A percentile compares a stretch with the other conserved stretches of the same genome.
phyloP scores from a whole-genome alignment of 2,329 filamentous ascomycete genomes.

The Alternaria panax region DNA sequence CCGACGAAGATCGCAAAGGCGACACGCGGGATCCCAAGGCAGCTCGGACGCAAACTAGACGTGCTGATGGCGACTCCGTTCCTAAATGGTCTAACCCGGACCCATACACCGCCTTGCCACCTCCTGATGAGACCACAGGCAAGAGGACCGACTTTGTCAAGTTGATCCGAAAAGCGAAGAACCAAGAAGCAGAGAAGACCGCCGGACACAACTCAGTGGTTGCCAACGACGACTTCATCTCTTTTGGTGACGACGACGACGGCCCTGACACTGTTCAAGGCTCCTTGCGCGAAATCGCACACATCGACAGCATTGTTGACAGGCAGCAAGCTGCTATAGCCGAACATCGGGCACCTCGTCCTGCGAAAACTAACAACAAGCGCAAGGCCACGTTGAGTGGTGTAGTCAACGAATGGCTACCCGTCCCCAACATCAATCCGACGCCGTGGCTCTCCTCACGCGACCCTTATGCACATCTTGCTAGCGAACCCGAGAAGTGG shows the following conservation, averaged over 20 bases:
- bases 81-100: slow-evolving; percentile 97
- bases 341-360: slow-evolving; percentile 20
- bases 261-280: slow-evolving; percentile 24
- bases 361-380: slow-evolving; percentile 58
- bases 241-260: slow-evolving; percentile 65
- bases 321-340: slow-evolving; percentile 18
- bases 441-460: slow-evolving; percentile 57
- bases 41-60: slow-evolving; percentile 25
- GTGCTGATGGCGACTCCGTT: slow-evolving; percentile 44
- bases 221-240: slow-evolving; percentile 82
- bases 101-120: slow-evolving; percentile 87
- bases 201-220: slow-evolving; percentile 59
- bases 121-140: slow-evolving; percentile 71
- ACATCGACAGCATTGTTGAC: slow-evolving; percentile 13
- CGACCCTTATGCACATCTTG: slow-evolving; percentile 63
- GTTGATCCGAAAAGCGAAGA: slow-evolving; percentile 87
- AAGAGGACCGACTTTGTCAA: slow-evolving; percentile 90
- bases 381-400: slow-evolving; percentile 66
- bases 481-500: slow-evolving; percentile 60
- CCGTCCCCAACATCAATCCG: slow-evolving; percentile 46
- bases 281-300: slow-evolving; percentile 32
- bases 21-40: slow-evolving; percentile 33
- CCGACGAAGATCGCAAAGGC: slow-evolving; percentile 21
- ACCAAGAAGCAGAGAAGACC: slow-evolving; percentile 62
- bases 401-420: slow-evolving; percentile 55